These are phyloP conservation scores for Rubia tinctorum DNA, from an alignment of 305 asterid genomes.

Conservation along the genomic window DNA sequence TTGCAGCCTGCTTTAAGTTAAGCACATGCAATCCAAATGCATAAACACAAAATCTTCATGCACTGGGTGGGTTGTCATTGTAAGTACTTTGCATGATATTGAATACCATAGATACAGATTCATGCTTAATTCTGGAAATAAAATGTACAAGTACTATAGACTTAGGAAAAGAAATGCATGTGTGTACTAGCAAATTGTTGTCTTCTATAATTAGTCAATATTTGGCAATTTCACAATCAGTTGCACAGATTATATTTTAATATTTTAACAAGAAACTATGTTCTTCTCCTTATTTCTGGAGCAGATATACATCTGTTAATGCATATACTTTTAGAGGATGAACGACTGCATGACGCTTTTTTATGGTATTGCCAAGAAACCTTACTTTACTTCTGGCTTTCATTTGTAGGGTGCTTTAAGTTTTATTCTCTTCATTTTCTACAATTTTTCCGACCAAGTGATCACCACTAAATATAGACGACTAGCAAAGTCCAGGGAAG, in stretches of 20 bases:
- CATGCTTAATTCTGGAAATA: neutral
- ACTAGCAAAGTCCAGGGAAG: constrained; percentile 91
- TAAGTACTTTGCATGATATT: constrained; percentile 43
- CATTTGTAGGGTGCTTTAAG: constrained; percentile 67
- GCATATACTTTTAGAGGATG: neutral
- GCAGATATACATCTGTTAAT: neutral
- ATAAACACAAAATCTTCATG: constrained; percentile 69
- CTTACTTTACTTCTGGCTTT: constrained; percentile 17
- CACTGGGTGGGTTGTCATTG: constrained; percentile 73
- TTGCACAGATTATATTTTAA: constrained; percentile 1
- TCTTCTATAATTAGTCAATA: too few species aligned
- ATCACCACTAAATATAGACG: constrained; percentile 79
- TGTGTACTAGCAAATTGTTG: neutral
- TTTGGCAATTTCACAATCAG: neutral
- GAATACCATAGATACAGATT: neutral
- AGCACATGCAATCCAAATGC: constrained; percentile 70
- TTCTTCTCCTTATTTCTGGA: constrained; percentile 6
- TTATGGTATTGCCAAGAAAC: neutral
- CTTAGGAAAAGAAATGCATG: neutral
- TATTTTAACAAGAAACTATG: neutral
- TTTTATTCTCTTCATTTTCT: constrained; percentile 73
- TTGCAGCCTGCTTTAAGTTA: constrained; percentile 86
- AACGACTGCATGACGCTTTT: neutral
- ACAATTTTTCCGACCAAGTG: constrained; percentile 95
- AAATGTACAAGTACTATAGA: neutral